Base-by-base conservation (phyloP, 2,329 filamentous ascomycete species). In the Fusarium domesticum region DNA sequence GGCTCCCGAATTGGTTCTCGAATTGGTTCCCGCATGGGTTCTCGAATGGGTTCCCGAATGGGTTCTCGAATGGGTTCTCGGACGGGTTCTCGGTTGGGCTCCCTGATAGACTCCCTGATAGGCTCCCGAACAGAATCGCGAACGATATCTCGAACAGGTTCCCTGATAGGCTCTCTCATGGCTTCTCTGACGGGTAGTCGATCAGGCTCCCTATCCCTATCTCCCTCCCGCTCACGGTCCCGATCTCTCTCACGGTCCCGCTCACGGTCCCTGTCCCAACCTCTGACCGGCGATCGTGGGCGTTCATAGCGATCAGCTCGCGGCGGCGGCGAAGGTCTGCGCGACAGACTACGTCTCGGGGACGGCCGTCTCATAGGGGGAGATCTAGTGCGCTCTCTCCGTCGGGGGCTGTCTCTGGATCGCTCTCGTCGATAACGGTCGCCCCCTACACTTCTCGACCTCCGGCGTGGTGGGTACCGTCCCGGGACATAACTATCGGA, bases 401-500 rank as follows among this genome's bases (percentile, higher is more conserved):
- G 53, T 31, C 66, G 62, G 11, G 66, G 65, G 34, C 65, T 68
- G 23, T 70, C 68, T 45, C 70, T 61, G 14, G 71, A 72, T 41
- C 70, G 64, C 15, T 71, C 69, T 39, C 70, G 61, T 23, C 71
- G 62, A 49, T 69, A 74, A 18, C 69, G 62, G 43, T 72, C 70
- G 18, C 64, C 66, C 33, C 59, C 62, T 8, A 28, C 14, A 51
- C 69, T 72, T 41, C 70, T 63, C 31, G 71, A 73, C 31, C 70
- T 64, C 33, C 70, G 66, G 6, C 71, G 65, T 20, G 67, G 64
- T 11, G 61, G 65, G 41, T 72, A 73, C 47, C 71, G 60, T 30
- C 68, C 66, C n/a, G 71, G 71, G 6, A 74, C 69, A 50, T 74
- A 74, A 51, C 70, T 73, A 54, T 74, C 72, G 17, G 70, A 71